Evolutionary conservation across 208 protist species (phyloP).

Genomic region (Trypanosoma congolense): DNA sequence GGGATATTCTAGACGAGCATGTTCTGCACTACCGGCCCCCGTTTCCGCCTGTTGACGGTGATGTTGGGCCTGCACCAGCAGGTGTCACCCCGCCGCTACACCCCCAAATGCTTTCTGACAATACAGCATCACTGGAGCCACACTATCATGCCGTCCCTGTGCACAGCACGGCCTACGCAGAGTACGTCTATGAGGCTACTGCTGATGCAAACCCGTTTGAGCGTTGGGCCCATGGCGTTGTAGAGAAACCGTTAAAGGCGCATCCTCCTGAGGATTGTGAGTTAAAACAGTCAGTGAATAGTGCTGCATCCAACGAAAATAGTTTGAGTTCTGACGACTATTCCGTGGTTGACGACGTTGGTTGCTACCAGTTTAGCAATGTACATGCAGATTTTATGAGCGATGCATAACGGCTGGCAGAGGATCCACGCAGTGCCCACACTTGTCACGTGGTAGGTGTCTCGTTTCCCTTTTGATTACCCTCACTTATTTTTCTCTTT

Average conservation of each 20-base stretch:
- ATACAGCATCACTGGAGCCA: constrained; percentile 40
- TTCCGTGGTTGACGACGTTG: constrained; percentile 73
- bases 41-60: neutral
- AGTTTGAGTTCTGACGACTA: constrained; percentile 23
- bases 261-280: too few relatives aligned
- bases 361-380: constrained; percentile 39
- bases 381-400: constrained; percentile 44
- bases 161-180: constrained; percentile 59
- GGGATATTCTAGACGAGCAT: constrained; percentile 50
- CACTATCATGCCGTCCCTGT: constrained; percentile 51
- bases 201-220: constrained; percentile 84
- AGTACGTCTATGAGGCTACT: constrained; percentile 75
- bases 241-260: too few relatives aligned
- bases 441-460: too few relatives aligned
- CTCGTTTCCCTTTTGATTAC: too few relatives aligned
- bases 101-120: constrained; percentile 11
- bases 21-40: constrained; percentile 32
- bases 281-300: neutral
- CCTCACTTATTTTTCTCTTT: too few relatives aligned
- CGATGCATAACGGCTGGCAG: too few relatives aligned
- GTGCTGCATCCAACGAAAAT: neutral
- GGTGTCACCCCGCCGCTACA: constrained; percentile 5
- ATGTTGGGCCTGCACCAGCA: neutral
- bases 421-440: too few relatives aligned
- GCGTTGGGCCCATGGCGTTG: constrained; percentile 16